Evolutionary conservation across 257 asterid genomes (phyloP), one percentile per base, ranked within the genome.

Genomic region (Solanum arcanum): DNA sequence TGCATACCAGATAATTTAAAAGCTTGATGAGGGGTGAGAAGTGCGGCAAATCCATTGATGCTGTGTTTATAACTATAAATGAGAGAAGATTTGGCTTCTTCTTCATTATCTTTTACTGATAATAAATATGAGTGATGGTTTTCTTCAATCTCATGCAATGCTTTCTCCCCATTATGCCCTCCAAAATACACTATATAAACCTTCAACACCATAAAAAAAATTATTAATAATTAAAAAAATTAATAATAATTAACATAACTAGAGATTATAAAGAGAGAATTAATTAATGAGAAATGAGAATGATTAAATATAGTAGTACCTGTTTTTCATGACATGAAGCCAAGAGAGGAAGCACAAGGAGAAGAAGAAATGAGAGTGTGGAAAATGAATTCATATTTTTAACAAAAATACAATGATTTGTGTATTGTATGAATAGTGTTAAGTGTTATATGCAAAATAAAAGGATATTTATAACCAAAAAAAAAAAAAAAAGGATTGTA

Each of bases 31-130:
- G 92, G 86, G 15, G 98, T 91, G 88, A 97, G 98, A 83, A 90
- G 76, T 3, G 98, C 98, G 6, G 98, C 98, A 46, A 97, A 97
- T 89, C 99, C 99, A 89, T 97, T 95, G 95, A 97, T 91, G 91
- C 94, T 92, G 87, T 91, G 91, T 89, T 94, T 97, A 92, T 97
- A 97, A 88, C 99, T 95, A 81, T 97, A 97, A 88, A 97, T 56
- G 83, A 97, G 97, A 60, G 98, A 97, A 75, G 96, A 89, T 87
- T 70, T 92, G 59, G 98, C 99, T 18, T 95, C 96, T 88, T 93
- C 94, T 78, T 92, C 94, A 14, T 88, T 91, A 77, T 90, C 89
- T 89, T 94, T 97, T 10, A 96, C 95, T 1, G 98, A 93, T 9
- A 86, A 66, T 4, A 96, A 93, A 92, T 95, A 93, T 0, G 98